Percentiles rank a stretch among this genome's conserved stretches.
Evolutionary conservation across 495 filamentous ascomycete species (phyloP).

Genomic region (Hypoxylon lenormandii): DNA sequence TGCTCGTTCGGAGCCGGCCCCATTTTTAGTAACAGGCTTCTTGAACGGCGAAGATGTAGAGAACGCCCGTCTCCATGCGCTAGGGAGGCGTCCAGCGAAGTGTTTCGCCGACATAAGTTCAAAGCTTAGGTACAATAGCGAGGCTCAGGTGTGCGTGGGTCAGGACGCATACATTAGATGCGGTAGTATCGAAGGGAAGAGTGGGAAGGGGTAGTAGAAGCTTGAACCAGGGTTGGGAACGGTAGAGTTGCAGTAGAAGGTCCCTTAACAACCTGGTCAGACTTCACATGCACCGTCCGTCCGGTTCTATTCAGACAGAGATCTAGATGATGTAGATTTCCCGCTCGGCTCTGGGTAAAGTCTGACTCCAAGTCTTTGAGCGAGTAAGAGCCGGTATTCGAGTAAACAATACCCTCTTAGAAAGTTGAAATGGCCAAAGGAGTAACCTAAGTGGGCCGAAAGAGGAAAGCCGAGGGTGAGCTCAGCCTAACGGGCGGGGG

Average conservation of each 20-base stretch:
- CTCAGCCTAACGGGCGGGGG: conserved; percentile 34
- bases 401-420: not conserved
- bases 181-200: conserved; percentile 12
- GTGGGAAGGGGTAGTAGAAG: conserved; percentile 8
- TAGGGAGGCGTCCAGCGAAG: conserved; percentile 44
- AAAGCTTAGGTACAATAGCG: conserved; percentile 9
- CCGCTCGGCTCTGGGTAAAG: conserved; percentile 6
- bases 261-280: not conserved
- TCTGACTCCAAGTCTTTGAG: not conserved
- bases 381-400: not conserved
- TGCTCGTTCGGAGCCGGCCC: conserved; percentile 19
- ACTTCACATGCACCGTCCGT: conserved; percentile 6
- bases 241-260: conserved; percentile 12
- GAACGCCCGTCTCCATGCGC: conserved; percentile 42
- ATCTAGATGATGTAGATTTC: not conserved
- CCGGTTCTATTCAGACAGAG: not conserved
- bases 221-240: conserved; percentile 1
- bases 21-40: conserved; percentile 32
- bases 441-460: conserved; percentile 11
- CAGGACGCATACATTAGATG: conserved; percentile 20
- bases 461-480: conserved; percentile 36
- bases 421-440: conserved; percentile 5
- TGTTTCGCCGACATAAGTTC: conserved; percentile 41
- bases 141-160: conserved; percentile 15
- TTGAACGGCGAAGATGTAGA: conserved; percentile 28